Percentiles rank a stretch among this genome's conserved stretches.
phyloP scores from a whole-genome alignment of 768 basidiomycete species.

The Boletus subparvulus region DNA sequence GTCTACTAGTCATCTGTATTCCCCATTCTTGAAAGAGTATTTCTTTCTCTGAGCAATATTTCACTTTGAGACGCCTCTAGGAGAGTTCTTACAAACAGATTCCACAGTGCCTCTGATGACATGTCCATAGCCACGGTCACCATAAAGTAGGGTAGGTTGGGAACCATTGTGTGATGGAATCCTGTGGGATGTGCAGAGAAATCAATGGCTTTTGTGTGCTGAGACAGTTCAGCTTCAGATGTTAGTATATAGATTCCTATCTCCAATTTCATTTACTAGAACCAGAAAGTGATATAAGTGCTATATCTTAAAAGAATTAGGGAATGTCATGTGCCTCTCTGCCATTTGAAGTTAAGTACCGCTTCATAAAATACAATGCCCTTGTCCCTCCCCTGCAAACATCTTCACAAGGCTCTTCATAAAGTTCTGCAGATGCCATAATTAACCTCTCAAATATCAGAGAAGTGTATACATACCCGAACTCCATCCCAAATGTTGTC shows the following conservation, averaged over 20 bases:
- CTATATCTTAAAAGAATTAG: slow-evolving; percentile 82
- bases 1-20: too few relatives aligned
- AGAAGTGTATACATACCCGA: slow-evolving; percentile 50
- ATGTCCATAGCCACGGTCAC: slow-evolving; percentile 97
- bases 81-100: too few relatives aligned
- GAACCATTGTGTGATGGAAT: slow-evolving; percentile 92
- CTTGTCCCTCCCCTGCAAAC: slow-evolving; percentile 86
- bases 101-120: slow-evolving; percentile 91
- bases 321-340: slow-evolving; percentile 85
- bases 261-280: slow-evolving; percentile 6
- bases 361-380: slow-evolving; percentile 97
- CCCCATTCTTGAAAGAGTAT: too few relatives aligned
- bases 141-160: slow-evolving; percentile 98
- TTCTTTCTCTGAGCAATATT: too few relatives aligned
- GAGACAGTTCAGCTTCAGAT: slow-evolving; percentile 96
- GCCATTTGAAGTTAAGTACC: slow-evolving; percentile 79
- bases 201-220: slow-evolving; percentile 96
- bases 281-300: not conserved
- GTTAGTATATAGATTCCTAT: slow-evolving; percentile 86
- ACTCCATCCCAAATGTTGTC: slow-evolving; percentile 99
- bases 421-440: slow-evolving; percentile 47
- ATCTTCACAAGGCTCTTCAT: slow-evolving; percentile 96
- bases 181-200: slow-evolving; percentile 89
- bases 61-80: too few relatives aligned
- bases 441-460: slow-evolving; percentile 1